Base-by-base conservation (phyloP, 306 rosid genomes). In the Quercus robur region DNA sequence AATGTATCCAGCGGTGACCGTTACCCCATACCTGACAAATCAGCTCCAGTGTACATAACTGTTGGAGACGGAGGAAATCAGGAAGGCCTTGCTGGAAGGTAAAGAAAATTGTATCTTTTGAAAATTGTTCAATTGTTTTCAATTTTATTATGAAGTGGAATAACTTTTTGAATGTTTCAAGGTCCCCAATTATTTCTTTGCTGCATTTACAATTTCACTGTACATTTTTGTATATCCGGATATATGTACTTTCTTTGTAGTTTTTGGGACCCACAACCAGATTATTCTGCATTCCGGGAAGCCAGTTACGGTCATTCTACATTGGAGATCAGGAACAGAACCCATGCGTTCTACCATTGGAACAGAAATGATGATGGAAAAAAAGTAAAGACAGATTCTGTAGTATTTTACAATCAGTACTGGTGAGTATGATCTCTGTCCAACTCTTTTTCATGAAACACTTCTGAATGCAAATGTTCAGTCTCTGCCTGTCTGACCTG, bases 11-110 rank as follows among this genome's bases (percentile, higher is more conserved):
- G 86, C 1, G 97, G 98, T 59, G 46, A 78, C 61, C 87, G 79
- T 72, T 88, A 86, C 69, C 97, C 98, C 0, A 9, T 82, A 75
- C 83, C 91, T 15, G 90, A 96, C 89, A 88, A 91, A 81, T 87
- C 97, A 9, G 98, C 99, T 21, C 99, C 98, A 51, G 88, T 96
- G 18, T 96, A 96, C 84, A 83, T 96, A 74, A 96, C 99, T 15
- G 97, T 96, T 10, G 99, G 99, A 81, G 99, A 96, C 81, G 99
- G 99, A 76, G 98, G 98, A 84, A 96, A 96, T 76, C 97, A 93
- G 80, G 99, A 93, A 88, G 99, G 99, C 77, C 99, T 96, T 84
- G 99, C 99, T 76, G 85, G 83, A 81, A 91, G 84, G 99, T 96
- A 85, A 83, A 56, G 30, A 56, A 61, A 30, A 31, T 57, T 64